Evolutionary conservation across 306 rosid species (phyloP), one percentile per base, ranked within the genome.

Genomic region (Astragalus membranaceus): DNA sequence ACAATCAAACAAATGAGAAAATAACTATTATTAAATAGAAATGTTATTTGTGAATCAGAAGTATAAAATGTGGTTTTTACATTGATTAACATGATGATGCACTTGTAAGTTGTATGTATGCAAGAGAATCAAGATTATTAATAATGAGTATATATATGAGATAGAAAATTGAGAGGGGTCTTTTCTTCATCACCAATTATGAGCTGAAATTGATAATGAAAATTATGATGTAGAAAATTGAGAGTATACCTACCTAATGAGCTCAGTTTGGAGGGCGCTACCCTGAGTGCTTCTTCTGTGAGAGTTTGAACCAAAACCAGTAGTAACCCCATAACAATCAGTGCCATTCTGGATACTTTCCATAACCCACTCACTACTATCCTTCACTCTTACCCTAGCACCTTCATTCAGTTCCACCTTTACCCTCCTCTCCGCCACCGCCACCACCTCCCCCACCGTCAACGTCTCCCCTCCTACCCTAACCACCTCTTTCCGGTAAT

Each of bases 311-410:
- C 95, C 95, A 56, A 88, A 86, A 0, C 95, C 95, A 23, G 91
- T 88, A 13, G 95, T 88, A 42, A 88, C 85, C 8, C 95, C 95
- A 16, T 88, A 88, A 59, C 89, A 84, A 53, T 88, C 95, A 0
- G 77, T 82, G 0, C 91, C 95, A 29, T 79, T 86, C 4, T 39
- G 69, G 82, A 86, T 67, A 44, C 86, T 84, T 0, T 89, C 89
- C 86, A 82, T 82, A 42, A 89, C 96, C 96, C 96, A 88, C 15
- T 87, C 89, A 50, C 88, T 84, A 49, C 95, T 88, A 10, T 81
- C 95, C 61, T 86, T 78, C 30, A 88, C 91, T 8, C 86, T 77
- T 6, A 72, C 80, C 70, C 85, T 77, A 8, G 85, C 52, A 6
- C 56, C 75, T 66, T 88, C 89, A 1, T 80, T 56, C n/a, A 86